Evolutionary conservation across 1,139 yeast species (phyloP).

Genomic region (Nakaseomyces kungkrabaensis): DNA sequence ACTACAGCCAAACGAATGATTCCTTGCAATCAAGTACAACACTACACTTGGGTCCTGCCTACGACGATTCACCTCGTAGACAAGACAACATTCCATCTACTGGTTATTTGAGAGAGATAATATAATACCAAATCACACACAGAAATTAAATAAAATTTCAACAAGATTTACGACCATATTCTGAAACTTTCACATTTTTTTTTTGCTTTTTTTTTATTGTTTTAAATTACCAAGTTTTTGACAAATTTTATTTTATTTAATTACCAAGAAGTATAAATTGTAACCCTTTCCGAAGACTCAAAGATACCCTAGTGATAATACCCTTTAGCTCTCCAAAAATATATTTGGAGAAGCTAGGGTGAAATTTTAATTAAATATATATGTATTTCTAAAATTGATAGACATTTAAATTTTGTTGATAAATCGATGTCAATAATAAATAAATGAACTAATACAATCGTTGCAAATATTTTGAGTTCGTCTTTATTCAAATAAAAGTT

Average conservation of each 20-base stretch:
- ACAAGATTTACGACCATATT: neutral
- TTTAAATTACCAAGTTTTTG: neutral
- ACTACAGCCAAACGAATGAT: constrained; percentile 5
- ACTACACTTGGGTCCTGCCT: constrained; percentile 3
- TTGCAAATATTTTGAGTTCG: no score
- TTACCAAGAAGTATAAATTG: no score
- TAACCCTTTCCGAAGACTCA: no score
- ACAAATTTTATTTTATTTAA: neutral
- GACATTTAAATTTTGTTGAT: no score
- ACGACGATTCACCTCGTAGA: neutral
- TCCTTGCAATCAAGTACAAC: constrained; percentile 9
- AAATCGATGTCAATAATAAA: no score
- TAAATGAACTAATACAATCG: no score
- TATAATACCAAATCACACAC: constrained; percentile 2
- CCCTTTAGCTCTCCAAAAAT: no score
- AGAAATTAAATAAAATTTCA: neutral
- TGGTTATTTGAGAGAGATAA: constrained; percentile 13
- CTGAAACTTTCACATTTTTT: neutral
- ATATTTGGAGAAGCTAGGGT: no score
- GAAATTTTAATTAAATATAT: no score
- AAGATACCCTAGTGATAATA: no score
- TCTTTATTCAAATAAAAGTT: no score
- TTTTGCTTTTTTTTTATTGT: neutral
- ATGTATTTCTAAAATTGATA: no score
- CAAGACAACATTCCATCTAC: neutral